phyloP scores from a whole-genome alignment of 495 filamentous ascomycete genomes.

The Penicillium simplicissimum region DNA sequence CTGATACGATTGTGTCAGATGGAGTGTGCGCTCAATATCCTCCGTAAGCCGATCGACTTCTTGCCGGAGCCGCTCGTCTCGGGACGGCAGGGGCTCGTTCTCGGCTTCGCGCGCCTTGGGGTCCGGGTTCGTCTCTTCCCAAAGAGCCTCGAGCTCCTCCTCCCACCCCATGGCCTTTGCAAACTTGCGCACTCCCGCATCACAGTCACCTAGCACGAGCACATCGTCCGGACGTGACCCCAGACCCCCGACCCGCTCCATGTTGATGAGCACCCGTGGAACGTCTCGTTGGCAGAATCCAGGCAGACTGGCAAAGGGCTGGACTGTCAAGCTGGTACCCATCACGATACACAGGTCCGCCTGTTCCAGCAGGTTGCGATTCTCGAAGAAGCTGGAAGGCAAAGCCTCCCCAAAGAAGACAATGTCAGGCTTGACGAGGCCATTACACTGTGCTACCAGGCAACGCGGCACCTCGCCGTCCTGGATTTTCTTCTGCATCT shows the following conservation, averaged over 20 bases:
- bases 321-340: conserved; percentile 86
- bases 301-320: conserved; percentile 86
- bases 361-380: conserved; percentile 50
- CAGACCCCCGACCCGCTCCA: conserved; percentile 78
- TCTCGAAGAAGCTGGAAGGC: conserved; percentile 67
- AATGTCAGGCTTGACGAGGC: conserved; percentile 94
- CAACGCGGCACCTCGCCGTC: conserved; percentile 69
- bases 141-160: conserved; percentile 75
- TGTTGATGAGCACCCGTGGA: conserved; percentile 84
- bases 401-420: conserved; percentile 94
- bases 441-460: conserved; percentile 57
- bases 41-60: conserved; percentile 55
- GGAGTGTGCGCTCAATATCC: conserved; percentile 54
- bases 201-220: conserved; percentile 71
- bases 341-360: conserved; percentile 88
- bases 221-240: conserved; percentile 79
- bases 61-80: conserved; percentile 56
- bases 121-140: conserved; percentile 56
- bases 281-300: conserved; percentile 54
- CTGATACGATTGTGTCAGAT: conserved; percentile 48
- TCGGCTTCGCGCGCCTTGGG: conserved; percentile 36
- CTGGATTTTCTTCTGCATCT: conserved; percentile 68
- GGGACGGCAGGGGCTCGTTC: conserved; percentile 34
- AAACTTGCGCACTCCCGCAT: conserved; percentile 78
- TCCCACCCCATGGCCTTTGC: conserved; percentile 83